A percentile compares a stretch with the other conserved stretches of the same genome.
These are phyloP conservation scores for Xanthoconium stramineum DNA, from an alignment of 768 basidiomycete genomes.

Conservation along the genomic window DNA sequence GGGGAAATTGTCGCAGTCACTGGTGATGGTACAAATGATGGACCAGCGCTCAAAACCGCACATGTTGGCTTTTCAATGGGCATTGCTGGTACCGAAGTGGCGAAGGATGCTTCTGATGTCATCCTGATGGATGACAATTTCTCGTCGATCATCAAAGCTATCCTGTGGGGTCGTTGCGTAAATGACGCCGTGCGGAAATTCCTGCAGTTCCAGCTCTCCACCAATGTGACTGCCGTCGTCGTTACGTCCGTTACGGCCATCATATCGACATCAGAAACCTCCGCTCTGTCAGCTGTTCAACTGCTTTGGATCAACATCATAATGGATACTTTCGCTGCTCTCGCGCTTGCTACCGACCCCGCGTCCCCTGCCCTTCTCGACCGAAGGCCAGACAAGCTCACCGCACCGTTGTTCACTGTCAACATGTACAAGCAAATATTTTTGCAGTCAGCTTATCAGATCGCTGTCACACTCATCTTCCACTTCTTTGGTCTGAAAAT, in stretches of 20 bases:
- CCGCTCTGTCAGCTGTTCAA: constrained; percentile 94
- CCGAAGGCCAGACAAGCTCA: constrained; percentile 88
- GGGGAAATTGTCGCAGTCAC: constrained; percentile 95
- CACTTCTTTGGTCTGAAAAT: constrained; percentile 81
- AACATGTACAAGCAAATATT: constrained; percentile 98
- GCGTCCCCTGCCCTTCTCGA: constrained; percentile 77
- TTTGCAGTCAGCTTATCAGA: constrained; percentile 87
- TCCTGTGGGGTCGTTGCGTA: constrained; percentile 99
- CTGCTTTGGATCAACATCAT: constrained; percentile 98
- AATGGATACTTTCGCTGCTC: constrained; percentile 98
- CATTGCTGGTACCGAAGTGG: constrained; percentile 95
- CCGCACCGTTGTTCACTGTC: constrained; percentile 82
- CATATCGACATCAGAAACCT: constrained; percentile 67
- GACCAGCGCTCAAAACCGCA: constrained; percentile 92
- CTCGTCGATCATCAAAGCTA: constrained; percentile 92
- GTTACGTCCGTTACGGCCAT: constrained; percentile 92
- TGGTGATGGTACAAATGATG: constrained; percentile 98
- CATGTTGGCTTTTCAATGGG: constrained; percentile 98
- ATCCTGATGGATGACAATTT: constrained; percentile 99
- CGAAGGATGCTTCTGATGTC: constrained; percentile 98
- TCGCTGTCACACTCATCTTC: constrained; percentile 77
- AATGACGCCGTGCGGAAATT: constrained; percentile 98
- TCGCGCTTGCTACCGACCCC: constrained; percentile 96
- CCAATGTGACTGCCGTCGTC: constrained; percentile 93
- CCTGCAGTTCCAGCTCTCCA: constrained; percentile 91